These are phyloP conservation scores for Naganishia liquefaciens DNA, from an alignment of 1,284 basidiomycete genomes.

Conservation along the genomic window DNA sequence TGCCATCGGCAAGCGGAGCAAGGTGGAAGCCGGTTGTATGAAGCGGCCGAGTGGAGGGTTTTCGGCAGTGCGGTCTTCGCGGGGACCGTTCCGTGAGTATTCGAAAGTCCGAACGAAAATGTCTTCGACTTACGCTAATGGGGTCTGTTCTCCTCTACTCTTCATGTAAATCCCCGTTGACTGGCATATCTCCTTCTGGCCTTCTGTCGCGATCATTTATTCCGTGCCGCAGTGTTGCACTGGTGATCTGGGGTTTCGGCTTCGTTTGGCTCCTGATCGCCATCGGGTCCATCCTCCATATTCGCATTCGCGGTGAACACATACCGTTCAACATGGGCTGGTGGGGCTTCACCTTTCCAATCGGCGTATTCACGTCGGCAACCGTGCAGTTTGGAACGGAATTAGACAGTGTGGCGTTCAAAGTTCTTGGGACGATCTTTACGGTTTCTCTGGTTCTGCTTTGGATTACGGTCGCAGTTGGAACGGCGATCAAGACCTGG, in stretches of 20 bases:
- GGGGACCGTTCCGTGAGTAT: conserved; percentile 31
- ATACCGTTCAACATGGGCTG: conserved; percentile 44
- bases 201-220: not conserved
- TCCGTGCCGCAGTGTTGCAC: conserved; percentile 37
- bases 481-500: conserved; percentile 22
- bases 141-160: too few relatives aligned
- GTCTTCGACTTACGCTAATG: too few relatives aligned
- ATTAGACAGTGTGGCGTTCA: conserved; percentile 61
- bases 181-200: too few relatives aligned
- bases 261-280: conserved; percentile 55
- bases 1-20: conserved; percentile 11
- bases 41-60: conserved; percentile 36
- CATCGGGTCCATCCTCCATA: conserved; percentile 39
- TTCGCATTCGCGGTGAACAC: conserved; percentile 26
- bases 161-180: too few relatives aligned
- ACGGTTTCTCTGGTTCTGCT: conserved; percentile 60
- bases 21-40: conserved; percentile 32
- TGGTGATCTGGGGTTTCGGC: conserved; percentile 56
- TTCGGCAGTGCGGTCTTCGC: conserved; percentile 33
- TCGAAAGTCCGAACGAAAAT: not conserved
- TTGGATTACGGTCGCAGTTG: conserved; percentile 54
- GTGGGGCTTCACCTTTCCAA: conserved; percentile 53
- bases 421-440: conserved; percentile 61
- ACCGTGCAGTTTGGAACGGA: conserved; percentile 61
- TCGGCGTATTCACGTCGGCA: conserved; percentile 65